Conservation (phyloP, 352 stramenopile genomes). For the Pythium chondricola region DNA sequence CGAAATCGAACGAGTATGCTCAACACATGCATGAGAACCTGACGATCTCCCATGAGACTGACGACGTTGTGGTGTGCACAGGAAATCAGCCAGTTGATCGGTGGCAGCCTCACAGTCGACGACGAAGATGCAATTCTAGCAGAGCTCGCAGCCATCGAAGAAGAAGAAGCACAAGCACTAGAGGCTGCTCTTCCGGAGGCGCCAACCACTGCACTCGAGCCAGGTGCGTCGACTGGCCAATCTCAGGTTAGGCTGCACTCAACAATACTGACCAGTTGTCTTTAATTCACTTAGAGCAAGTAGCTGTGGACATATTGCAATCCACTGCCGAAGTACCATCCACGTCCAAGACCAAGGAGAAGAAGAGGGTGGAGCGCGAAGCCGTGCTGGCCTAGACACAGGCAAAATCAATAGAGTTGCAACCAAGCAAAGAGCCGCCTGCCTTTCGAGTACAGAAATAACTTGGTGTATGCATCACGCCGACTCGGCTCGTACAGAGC, state of each 20-base stretch:
- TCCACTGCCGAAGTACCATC: neutral
- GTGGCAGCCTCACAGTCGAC: conserved; percentile 64
- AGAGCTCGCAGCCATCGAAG: conserved; percentile 82
- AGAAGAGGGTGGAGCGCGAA: conserved; percentile 1
- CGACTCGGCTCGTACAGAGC: too few species aligned
- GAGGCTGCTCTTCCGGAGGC: conserved; percentile 53
- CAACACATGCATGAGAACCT: too few species aligned
- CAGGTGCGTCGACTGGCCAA: too few species aligned
- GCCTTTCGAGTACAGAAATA: too few species aligned
- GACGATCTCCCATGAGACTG: too few species aligned
- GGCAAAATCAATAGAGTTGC: too few species aligned
- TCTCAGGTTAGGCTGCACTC: too few species aligned
- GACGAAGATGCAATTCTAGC: conserved; percentile 83
- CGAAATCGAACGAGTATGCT: conserved; percentile 68
- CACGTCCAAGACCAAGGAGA: conserved; percentile 3
- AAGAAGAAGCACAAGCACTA: conserved; percentile 51
- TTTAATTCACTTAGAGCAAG: neutral
- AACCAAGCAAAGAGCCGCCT: too few species aligned
- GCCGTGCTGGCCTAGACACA: neutral
- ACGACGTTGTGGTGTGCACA: too few species aligned
- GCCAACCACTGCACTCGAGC: conserved; percentile 32
- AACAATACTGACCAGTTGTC: neutral
- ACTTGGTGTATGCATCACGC: too few species aligned
- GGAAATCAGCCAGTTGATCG: conserved; percentile 85
- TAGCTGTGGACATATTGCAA: neutral